These are phyloP conservation scores for Periconia sp. DNA, from an alignment of 2,329 filamentous ascomycete genomes.

Conservation along the genomic window DNA sequence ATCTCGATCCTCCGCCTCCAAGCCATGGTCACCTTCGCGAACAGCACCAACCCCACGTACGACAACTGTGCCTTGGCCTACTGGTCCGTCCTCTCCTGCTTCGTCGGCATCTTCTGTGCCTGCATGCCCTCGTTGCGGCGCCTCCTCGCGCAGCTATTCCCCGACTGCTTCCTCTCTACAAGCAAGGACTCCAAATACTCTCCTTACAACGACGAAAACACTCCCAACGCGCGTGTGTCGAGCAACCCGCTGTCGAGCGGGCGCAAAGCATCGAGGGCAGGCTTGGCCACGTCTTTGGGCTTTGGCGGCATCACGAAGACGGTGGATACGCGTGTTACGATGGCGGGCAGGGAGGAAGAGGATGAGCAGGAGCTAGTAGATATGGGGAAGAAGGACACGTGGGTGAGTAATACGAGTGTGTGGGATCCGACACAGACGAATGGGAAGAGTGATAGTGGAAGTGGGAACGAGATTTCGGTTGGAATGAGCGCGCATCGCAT, in stretches of 20 bases:
- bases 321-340: conserved; percentile 5
- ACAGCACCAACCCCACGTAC: conserved; percentile 41
- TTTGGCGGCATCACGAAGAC: conserved; percentile 8
- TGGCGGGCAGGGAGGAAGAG: not conserved
- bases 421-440: not conserved
- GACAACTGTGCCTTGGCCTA: conserved; percentile 11
- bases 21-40: conserved; percentile 45
- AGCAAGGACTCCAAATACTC: conserved; percentile 1
- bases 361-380: conserved; percentile 7
- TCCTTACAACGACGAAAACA: not conserved
- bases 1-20: conserved; percentile 46
- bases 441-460: not conserved
- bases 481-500: not conserved
- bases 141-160: conserved; percentile 33
- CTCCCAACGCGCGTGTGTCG: conserved; percentile 1
- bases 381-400: not conserved
- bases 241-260: not conserved
- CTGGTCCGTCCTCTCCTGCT: conserved; percentile 26
- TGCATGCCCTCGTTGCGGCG: conserved; percentile 45
- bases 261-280: not conserved
- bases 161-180: conserved; percentile 14
- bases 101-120: conserved; percentile 46
- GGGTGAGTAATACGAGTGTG: not conserved
- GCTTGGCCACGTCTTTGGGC: not conserved
- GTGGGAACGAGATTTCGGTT: not conserved